A percentile compares a stretch with the other conserved stretches of the same genome.
Conservation (phyloP, 805 yeast species). For the Wickerhamiella sorbophila region DNA sequence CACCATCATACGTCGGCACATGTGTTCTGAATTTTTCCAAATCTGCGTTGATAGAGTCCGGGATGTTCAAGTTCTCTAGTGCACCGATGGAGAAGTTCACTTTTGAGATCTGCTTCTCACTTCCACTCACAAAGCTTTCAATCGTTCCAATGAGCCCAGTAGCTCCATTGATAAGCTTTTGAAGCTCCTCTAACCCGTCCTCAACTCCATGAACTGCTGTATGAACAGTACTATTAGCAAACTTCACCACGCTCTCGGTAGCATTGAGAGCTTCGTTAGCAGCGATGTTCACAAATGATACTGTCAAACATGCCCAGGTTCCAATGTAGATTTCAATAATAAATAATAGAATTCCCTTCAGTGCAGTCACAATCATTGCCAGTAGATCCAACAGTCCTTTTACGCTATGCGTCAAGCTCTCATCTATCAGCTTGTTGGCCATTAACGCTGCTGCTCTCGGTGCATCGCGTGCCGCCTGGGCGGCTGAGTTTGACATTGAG, state of each 20-base stretch:
- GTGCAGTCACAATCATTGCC: constrained; percentile 36
- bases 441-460: constrained; percentile 44
- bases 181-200: constrained; percentile 47
- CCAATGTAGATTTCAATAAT: constrained; percentile 64
- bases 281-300: constrained; percentile 59
- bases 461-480: constrained; percentile 27
- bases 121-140: constrained; percentile 40
- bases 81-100: constrained; percentile 46
- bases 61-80: constrained; percentile 47
- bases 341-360: constrained; percentile 48
- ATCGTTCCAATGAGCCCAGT: constrained; percentile 38
- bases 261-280: constrained; percentile 61
- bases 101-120: constrained; percentile 29
- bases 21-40: constrained; percentile 37
- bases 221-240: constrained; percentile 47
- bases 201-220: constrained; percentile 47
- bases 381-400: constrained; percentile 33
- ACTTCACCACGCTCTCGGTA: constrained; percentile 44
- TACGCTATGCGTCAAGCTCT: constrained; percentile 37
- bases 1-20: constrained; percentile 52
- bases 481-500: constrained; percentile 30
- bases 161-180: constrained; percentile 42
- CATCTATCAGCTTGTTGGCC: constrained; percentile 40
- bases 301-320: constrained; percentile 70
- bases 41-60: constrained; percentile 45